Percentiles rank a stretch among this genome's conserved stretches.
phyloP scores from a whole-genome alignment of 257 asterid genomes.

The Prunella vulgaris region DNA sequence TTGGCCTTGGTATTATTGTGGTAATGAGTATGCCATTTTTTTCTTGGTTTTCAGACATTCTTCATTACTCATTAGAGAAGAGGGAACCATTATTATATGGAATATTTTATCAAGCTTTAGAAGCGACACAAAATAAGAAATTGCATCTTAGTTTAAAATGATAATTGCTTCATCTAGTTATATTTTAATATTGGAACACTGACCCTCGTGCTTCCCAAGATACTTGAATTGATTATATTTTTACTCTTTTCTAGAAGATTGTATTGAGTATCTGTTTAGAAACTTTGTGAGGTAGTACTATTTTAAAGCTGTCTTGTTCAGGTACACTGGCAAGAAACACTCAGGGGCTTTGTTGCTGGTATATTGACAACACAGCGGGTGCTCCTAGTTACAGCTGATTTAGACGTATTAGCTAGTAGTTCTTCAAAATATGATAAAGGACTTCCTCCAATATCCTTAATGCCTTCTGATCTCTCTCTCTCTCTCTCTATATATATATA shows the following conservation, averaged over 20 bases:
- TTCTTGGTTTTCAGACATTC: conserved; percentile 4
- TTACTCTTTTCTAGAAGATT: background rate
- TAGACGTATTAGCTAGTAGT: conserved; percentile 80
- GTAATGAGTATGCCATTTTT: background rate
- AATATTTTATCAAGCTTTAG: background rate
- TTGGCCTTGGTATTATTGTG: conserved; percentile 3
- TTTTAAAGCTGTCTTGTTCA: conserved; percentile 26
- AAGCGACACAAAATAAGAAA: conserved; percentile 4
- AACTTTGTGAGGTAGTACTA: conserved; percentile 21
- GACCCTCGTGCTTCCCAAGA: background rate
- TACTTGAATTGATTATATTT: background rate
- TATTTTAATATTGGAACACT: background rate
- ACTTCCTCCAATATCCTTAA: conserved; percentile 96
- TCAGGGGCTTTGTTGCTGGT: conserved; percentile 96
- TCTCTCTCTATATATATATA: background rate
- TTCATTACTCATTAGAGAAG: conserved; percentile 6
- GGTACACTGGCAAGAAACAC: conserved; percentile 99
- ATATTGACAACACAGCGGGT: conserved; percentile 85
- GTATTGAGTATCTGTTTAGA: background rate
- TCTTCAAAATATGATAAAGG: conserved; percentile 87
- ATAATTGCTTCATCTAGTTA: background rate
- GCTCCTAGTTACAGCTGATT: conserved; percentile 85
- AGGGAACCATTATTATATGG: background rate
- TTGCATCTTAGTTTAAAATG: conserved; percentile 6
- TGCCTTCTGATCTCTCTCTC: conserved; percentile 2